These are phyloP conservation scores for Rhizopus microsporus DNA, from an alignment of 371 early-diverging fungal species.

Conservation along the genomic window DNA sequence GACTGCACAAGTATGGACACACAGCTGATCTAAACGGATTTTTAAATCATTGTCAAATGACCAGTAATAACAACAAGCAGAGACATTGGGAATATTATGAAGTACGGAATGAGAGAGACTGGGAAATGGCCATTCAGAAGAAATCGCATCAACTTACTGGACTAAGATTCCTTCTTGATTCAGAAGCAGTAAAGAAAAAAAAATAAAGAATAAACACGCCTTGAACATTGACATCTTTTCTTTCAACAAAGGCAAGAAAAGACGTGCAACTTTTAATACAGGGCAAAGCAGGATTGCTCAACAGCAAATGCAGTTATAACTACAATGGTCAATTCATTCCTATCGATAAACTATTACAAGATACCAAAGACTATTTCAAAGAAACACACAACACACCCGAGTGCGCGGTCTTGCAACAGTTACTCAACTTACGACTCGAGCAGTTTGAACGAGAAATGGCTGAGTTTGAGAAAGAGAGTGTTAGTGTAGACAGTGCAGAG, in stretches of 20 bases:
- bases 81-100: constrained; percentile 18
- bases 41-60: constrained; percentile 29
- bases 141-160: constrained; percentile 20
- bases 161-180: constrained; percentile 22
- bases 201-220: neutral
- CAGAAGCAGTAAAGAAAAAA: constrained; percentile 17
- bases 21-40: constrained; percentile 38
- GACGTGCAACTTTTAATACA: constrained; percentile 11
- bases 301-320: constrained; percentile 14
- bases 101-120: constrained; percentile 18
- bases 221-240: neutral
- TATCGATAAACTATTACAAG: constrained; percentile 17
- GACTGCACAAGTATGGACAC: constrained; percentile 33
- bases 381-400: neutral
- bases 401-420: constrained; percentile 4
- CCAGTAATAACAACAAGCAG: constrained; percentile 4
- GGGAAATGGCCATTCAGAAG: constrained; percentile 22
- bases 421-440: constrained; percentile 22
- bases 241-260: constrained; percentile 16
- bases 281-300: constrained; percentile 5
- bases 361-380: constrained; percentile 20
- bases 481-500: constrained; percentile 19
- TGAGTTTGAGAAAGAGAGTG: constrained; percentile 7
- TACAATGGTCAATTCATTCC: constrained; percentile 10
- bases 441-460: constrained; percentile 19